Evolutionary conservation across 2,329 filamentous ascomycete species (phyloP).

Genomic region (Trichophyton mentagrophytes): DNA sequence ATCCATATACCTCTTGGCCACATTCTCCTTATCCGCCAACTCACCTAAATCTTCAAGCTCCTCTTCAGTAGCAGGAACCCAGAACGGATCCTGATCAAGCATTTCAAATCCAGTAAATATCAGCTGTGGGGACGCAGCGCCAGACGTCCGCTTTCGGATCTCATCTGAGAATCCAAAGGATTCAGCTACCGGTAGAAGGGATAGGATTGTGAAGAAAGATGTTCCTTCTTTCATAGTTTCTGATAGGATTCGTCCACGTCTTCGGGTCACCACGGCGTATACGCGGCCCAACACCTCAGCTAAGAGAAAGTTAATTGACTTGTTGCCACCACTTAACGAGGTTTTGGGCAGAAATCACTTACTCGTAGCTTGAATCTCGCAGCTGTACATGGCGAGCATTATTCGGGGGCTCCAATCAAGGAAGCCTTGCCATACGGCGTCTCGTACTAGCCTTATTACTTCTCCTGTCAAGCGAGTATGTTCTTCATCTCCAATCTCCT

Average conservation of each 20-base stretch:
- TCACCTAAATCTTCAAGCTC: conserved; percentile 93
- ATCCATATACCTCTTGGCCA: conserved; percentile 94
- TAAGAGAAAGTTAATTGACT: conserved; percentile 21
- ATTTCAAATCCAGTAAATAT: conserved; percentile 89
- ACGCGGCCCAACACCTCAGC: conserved; percentile 89
- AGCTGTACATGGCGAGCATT: conserved; percentile 93
- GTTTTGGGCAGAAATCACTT: conserved; percentile 26
- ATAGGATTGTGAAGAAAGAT: conserved; percentile 88
- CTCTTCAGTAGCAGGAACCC: conserved; percentile 93
- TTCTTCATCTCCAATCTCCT: conserved; percentile 42
- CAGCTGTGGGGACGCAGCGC: conserved; percentile 81
- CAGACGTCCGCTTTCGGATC: conserved; percentile 86
- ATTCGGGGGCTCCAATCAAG: conserved; percentile 94
- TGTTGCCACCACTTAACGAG: not conserved
- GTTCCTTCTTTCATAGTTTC: conserved; percentile 91
- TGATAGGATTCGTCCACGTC: conserved; percentile 74
- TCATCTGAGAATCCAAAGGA: conserved; percentile 94
- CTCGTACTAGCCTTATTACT: conserved; percentile 77
- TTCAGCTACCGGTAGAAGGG: conserved; percentile 79
- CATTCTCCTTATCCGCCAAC: conserved; percentile 84
- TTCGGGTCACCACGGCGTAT: conserved; percentile 93
- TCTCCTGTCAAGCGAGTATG: conserved; percentile 79
- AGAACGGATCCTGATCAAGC: conserved; percentile 90
- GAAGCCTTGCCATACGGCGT: conserved; percentile 72
- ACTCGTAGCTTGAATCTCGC: conserved; percentile 92